Base-by-base conservation (phyloP, 225 moss, liverwort and hornwort species). In the Polytrichum formosum region DNA sequence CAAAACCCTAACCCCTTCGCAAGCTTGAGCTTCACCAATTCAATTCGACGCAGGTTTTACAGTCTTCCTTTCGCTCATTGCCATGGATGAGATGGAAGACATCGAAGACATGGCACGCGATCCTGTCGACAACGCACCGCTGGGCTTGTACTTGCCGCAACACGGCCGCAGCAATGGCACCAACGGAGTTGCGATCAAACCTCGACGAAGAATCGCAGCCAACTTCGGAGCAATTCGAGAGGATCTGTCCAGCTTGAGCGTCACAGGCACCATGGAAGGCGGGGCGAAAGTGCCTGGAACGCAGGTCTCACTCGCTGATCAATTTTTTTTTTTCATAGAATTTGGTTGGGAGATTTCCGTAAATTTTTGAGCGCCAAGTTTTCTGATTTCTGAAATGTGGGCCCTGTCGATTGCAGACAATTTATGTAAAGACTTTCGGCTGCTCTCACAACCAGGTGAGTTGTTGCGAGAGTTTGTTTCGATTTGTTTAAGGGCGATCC, bases 391-490 rank as follows among this genome's bases (percentile, higher is more conserved):
- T 53, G 33, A n/a, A 67, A 18, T 67, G 31, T 53, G 53, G 17
- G 28, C 25, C 25, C 56, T 31, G 66, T 18, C 54, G 54, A 28
- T 13, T 72, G 76, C 93, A 94, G 93, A 88, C 82, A 6, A 91
- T 94, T 55, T 91, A 88, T 33, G 61, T 94, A 75, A 94, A 94
- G 78, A 94, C 93, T 18, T 93, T 93, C 64, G 93, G 93, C 26
- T 93, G 93, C 67, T 88, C 93, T 27, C 93, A 93, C 73, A 93
- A 93, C 83, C 93, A 91, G 91, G 93, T 91, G 76, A 63, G 75
- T 18, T 64, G 2, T 69, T 73, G 17, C 56, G 69, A 30, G 23
- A 72, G 46, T 28, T 61, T 54, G 30, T 19, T 35, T 70, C 25
- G 33, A 23, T 30, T 10, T 54, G 54, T 22, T 31, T 16, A 21